A percentile compares a stretch with the other conserved stretches of the same genome.
Conservation (phyloP, 495 filamentous ascomycete genomes). For the Venustampulla echinocandica region DNA sequence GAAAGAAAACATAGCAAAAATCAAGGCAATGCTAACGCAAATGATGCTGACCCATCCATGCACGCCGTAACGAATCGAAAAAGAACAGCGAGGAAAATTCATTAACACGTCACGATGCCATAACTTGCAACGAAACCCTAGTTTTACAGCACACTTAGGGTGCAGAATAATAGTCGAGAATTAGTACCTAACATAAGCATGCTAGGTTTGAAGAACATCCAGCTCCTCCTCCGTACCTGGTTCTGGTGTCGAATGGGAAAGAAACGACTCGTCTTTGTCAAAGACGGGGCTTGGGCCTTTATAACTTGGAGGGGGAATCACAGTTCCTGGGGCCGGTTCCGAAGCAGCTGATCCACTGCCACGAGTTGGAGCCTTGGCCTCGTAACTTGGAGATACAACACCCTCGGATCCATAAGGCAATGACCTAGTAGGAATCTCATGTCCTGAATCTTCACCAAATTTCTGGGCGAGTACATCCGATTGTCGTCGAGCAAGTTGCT, state of each 20-base stretch:
- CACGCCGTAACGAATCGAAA: background rate
- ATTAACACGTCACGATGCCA: background rate
- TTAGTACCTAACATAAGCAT: background rate
- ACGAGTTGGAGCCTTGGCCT: conserved; percentile 29
- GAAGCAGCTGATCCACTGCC: conserved; percentile 26
- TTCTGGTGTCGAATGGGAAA: conserved; percentile 27
- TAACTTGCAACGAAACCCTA: background rate
- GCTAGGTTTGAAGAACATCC: conserved; percentile 32
- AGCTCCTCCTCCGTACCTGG: conserved; percentile 33
- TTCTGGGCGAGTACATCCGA: conserved; percentile 44
- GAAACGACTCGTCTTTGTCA: conserved; percentile 38
- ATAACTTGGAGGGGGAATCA: conserved; percentile 27
- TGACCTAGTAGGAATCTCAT: conserved; percentile 33
- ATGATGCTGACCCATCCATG: conserved; percentile 1
- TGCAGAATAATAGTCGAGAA: conserved; percentile 6
- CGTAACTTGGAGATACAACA: conserved; percentile 36
- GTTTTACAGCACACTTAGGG: conserved; percentile 5
- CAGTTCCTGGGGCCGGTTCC: conserved; percentile 23
- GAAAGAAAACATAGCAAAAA: too few relatives aligned
- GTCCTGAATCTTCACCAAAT: conserved; percentile 26
- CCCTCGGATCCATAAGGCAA: conserved; percentile 42
- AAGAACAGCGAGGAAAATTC: too few relatives aligned
- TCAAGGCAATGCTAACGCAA: conserved; percentile 2
- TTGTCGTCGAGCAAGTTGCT: conserved; percentile 57
- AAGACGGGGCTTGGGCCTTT: conserved; percentile 34